Evolutionary conservation across 1,284 basidiomycete genomes (phyloP).

Genomic region (Lignosus rhinocerotis): DNA sequence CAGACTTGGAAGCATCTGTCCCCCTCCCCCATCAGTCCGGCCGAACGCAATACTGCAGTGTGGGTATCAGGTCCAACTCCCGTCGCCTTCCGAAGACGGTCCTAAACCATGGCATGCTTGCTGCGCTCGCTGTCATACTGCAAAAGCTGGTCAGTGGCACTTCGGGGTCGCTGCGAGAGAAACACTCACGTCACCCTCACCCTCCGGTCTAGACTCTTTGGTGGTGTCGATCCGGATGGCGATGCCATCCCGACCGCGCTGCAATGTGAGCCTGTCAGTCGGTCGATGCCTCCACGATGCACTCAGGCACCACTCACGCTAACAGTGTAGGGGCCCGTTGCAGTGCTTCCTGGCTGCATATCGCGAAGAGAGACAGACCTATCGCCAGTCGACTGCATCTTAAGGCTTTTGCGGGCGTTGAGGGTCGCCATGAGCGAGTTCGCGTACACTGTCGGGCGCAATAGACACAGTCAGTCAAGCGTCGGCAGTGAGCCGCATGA

Average conservation of each 20-base stretch:
- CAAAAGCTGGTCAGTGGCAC: background rate
- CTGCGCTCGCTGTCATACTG: background rate
- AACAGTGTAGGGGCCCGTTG: conserved; percentile 5
- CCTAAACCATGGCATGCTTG: background rate
- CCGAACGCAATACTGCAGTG: too few relatives aligned
- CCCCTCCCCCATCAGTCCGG: too few relatives aligned
- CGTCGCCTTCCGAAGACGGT: background rate
- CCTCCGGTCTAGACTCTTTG: background rate
- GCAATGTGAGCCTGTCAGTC: background rate
- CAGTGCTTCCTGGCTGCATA: conserved; percentile 18
- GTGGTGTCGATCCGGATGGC: conserved; percentile 4
- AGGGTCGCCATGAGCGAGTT: conserved; percentile 57
- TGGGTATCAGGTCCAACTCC: too few relatives aligned
- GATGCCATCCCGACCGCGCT: background rate
- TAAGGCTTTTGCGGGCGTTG: conserved; percentile 52
- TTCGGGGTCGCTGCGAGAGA: too few relatives aligned
- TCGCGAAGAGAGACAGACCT: conserved; percentile 48
- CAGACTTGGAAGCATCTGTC: too few relatives aligned
- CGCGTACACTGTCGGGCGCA: conserved; percentile 43
- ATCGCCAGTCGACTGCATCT: conserved; percentile 38
- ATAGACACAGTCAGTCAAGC: background rate
- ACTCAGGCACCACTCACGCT: background rate
- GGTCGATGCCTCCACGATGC: background rate
- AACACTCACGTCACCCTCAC: background rate
- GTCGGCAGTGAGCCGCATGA: background rate